Percentiles rank a stretch among this genome's conserved stretches.
Evolutionary conservation across 371 early-diverging fungal genomes (phyloP).

Genomic region (Mucor saturninus): DNA sequence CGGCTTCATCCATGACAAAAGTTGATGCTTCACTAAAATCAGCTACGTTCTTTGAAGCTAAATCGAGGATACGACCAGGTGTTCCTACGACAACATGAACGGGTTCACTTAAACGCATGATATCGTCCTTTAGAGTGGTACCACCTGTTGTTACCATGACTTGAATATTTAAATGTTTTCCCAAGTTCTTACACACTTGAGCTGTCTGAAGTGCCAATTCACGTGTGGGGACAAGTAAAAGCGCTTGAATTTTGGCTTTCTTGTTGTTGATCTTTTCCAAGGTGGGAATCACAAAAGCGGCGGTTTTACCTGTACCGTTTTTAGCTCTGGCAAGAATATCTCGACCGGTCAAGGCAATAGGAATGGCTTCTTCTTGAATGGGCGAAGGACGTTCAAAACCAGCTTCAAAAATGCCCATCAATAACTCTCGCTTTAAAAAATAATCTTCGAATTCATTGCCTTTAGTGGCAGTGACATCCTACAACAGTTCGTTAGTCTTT

Average conservation of each 20-base stretch:
- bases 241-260: conserved; percentile 80
- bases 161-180: conserved; percentile 89
- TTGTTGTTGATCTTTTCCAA: conserved; percentile 90
- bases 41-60: conserved; percentile 89
- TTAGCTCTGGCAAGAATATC: conserved; percentile 97
- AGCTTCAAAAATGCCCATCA: conserved; percentile 97
- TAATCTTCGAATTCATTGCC: conserved; percentile 98
- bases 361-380: conserved; percentile 99
- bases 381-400: conserved; percentile 98
- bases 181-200: conserved; percentile 91
- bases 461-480: conserved; percentile 94
- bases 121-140: conserved; percentile 96
- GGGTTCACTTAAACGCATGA: conserved; percentile 86
- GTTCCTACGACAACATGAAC: conserved; percentile 97
- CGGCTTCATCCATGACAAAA: conserved; percentile 99
- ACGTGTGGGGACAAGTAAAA: conserved; percentile 94
- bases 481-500: background rate
- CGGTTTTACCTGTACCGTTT: conserved; percentile 99
- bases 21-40: conserved; percentile 83
- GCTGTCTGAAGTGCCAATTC: conserved; percentile 96
- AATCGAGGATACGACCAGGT: conserved; percentile 96
- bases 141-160: conserved; percentile 98
- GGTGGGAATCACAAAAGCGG: conserved; percentile 94
- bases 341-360: conserved; percentile 92
- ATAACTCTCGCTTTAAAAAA: conserved; percentile 90